Percentiles rank a stretch among this genome's conserved stretches.
These are phyloP conservation scores for Monilinia fructicola DNA, from an alignment of 2,329 filamentous ascomycete genomes.

Conservation along the genomic window DNA sequence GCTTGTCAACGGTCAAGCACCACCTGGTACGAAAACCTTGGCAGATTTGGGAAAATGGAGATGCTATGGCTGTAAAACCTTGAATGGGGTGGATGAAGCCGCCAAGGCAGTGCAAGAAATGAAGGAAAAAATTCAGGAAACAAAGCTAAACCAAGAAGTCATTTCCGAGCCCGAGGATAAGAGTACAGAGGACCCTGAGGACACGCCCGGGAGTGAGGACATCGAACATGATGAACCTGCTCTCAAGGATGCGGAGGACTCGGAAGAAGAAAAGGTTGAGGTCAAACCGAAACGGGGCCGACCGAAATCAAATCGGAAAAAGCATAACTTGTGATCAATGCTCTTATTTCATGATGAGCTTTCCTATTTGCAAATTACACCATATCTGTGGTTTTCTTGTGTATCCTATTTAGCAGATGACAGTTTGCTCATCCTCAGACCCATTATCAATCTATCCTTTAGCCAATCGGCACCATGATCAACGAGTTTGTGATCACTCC, in stretches of 20 bases:
- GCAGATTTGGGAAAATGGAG: slow-evolving; percentile 84
- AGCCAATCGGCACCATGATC: neutral
- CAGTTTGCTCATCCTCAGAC: neutral
- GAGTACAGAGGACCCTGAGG: slow-evolving; percentile 13
- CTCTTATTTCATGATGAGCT: neutral
- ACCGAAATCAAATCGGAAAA: slow-evolving; percentile 18
- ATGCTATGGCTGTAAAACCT: slow-evolving; percentile 78
- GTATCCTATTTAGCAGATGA: neutral
- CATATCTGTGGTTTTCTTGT: neutral
- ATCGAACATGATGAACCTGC: slow-evolving; percentile 17
- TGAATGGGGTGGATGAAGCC: slow-evolving; percentile 81
- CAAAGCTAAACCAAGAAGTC: slow-evolving; percentile 12
- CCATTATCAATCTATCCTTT: neutral
- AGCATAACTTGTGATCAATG: neutral
- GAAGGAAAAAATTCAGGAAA: slow-evolving; percentile 35
- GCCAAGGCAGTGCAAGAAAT: slow-evolving; percentile 59
- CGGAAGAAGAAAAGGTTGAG: slow-evolving; percentile 26
- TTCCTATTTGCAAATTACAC: neutral
- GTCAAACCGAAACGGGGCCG: slow-evolving; percentile 22
- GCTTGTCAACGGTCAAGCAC: slow-evolving; percentile 92
- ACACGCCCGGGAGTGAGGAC: slow-evolving; percentile 19
- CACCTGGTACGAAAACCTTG: slow-evolving; percentile 74
- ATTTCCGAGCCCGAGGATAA: slow-evolving; percentile 15
- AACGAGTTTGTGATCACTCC: neutral
- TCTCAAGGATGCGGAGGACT: slow-evolving; percentile 22